These are phyloP conservation scores for Tetrahymena borealis DNA, from an alignment of 73 alveolate genomes.

Conservation along the genomic window DNA sequence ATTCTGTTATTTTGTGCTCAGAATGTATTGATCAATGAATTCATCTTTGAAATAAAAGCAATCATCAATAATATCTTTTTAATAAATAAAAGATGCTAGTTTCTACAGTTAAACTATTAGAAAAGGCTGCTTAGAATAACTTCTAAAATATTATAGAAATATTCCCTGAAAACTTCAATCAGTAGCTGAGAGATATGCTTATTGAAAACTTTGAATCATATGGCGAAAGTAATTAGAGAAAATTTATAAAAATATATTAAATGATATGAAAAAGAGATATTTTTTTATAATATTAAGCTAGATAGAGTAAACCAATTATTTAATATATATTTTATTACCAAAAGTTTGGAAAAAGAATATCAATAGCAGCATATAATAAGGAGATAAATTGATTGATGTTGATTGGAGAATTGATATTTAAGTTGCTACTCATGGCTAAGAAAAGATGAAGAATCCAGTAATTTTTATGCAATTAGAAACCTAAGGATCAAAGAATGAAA, in stretches of 20 bases:
- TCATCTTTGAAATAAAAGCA: too few species aligned
- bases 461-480: not conserved
- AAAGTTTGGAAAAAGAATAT: not conserved
- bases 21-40: too few species aligned
- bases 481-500: not conserved
- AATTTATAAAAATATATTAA: not conserved
- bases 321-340: not conserved
- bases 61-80: too few species aligned
- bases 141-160: not conserved
- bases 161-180: not conserved
- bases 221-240: not conserved
- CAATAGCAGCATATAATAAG: not conserved
- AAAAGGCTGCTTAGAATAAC: not conserved
- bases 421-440: not conserved
- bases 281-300: too few species aligned
- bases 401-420: not conserved
- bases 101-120: not conserved
- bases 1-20: too few species aligned
- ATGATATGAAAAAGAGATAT: not conserved
- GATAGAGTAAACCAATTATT: too few species aligned
- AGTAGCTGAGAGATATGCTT: not conserved
- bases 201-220: not conserved
- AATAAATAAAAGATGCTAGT: not conserved
- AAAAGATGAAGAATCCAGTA: not conserved
- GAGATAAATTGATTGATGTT: not conserved